Evolutionary conservation across 1,284 basidiomycete genomes (phyloP), one percentile per base, ranked within the genome.

Genomic region (Sanghuangporus sanghuang): DNA sequence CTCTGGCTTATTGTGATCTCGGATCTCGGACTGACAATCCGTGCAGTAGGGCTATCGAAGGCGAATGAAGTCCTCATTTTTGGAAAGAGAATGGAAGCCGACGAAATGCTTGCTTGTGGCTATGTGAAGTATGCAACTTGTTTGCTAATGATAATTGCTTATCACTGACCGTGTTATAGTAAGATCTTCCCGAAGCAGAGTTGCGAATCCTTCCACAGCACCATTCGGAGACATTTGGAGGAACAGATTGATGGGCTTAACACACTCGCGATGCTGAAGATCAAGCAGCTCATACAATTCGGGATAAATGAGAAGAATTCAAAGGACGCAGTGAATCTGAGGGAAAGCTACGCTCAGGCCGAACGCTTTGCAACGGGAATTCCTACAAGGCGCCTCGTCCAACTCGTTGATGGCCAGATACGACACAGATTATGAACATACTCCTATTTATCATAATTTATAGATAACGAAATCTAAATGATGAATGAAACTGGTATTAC

Each of bases 341-440:
- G 88, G 46, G 88, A 90, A 73, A 86, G 84, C 63, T 87, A 87
- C 69, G 85, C 82, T 9, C 86, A 89, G 75, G 85, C 86, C 2
- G 83, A 81, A 62, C 77, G 81, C 61, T 81, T 89, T 68, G 80
- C 79, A n/a, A 85, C 80, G 65, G 86, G 85, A 0, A 72, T 84
- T 46, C 88, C 87, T 6, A 50, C 63, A 1, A 69, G 73, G 67
- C 81, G 82, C 61, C 89, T 89, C 69, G 73, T 67, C n/a, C 80
- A 78, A 70, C 80, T 90, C 61, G 81, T 85, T 16, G 78, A 73
- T 59, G 87, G 84, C 71, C 85, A 89, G 72, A 82, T 88, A 65
- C 85, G 76, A 68, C 86, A 88, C 70, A 87, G 86, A 68, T 69
- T 88, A 48, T 85, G 69, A 65, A 14, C 12, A 46, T 49, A 38